Base-by-base conservation (phyloP, 2,329 filamentous ascomycete species). In the Colletotrichum scovillei region DNA sequence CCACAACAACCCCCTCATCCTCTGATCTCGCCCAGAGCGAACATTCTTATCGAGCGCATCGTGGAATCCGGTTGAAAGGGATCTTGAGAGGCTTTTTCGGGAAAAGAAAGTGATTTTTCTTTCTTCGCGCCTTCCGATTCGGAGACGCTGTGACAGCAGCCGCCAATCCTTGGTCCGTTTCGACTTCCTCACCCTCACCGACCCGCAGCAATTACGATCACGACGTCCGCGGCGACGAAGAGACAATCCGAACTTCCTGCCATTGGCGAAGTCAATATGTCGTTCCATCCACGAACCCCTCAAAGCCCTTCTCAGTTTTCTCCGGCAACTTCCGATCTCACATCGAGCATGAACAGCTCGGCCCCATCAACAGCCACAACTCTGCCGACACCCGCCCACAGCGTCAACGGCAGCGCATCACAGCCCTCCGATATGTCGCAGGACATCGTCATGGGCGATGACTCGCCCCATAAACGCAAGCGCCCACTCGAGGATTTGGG, bases 271-370 rank as follows among this genome's bases (percentile, higher is more conserved):
- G 81, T 82, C 84, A 88, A 82, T 82, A 92, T 92, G 90, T 90
- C 89, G 84, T 91, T 89, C 86, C 90, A 92, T 81, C 90, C 90
- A 78, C 90, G 90, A 79, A 92, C 90, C 78, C 91, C 91, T 80
- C 90, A 92, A 86, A 92, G 90, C 81, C 90, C 90, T 80, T 91
- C 89, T 80, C 88, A 91, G 80, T 85, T 87, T 79, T 91, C 88
- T 76, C 88, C 88, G 75, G 87, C 84, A 78, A 88, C 86, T 76
- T 87, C 85, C 80, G 88, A 89, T 78, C 84, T 83, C 76, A 83
- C 82, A 78, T 84, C 84, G 73, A 89, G 86, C 84, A 84, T 86
- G 80, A 86, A 85, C 77, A 85, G 82, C 76, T 89, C 88, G 69
- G 88, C 88, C 80, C 84, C 85, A 70, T 86, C 85, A 70, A 84